Base-by-base conservation (phyloP, 345 rosid species). In the Salix suchowensis region DNA sequence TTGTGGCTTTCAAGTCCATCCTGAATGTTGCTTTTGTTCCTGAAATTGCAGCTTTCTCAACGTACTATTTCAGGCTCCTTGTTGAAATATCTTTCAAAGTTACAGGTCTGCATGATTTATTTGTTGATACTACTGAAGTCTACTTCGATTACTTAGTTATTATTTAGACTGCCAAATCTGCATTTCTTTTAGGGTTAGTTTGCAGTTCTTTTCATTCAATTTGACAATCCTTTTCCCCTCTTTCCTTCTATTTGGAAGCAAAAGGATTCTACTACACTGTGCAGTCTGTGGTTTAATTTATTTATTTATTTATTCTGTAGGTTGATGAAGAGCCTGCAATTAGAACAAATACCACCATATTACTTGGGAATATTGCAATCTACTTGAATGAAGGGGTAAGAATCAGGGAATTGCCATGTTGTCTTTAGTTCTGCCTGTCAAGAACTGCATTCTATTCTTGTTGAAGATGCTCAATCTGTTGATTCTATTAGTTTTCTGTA, bases 301-400 rank as follows among this genome's bases (percentile, higher is more conserved):
- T 64, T 81, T 72, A 71, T 64, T 81, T 72, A 39, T 81, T 36
- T 72, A 79, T 81, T 42, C 46, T 67, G 71, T 82, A 96, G 99
- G 97, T 94, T 84, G 99, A 96, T 85, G 99, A 96, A 85, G 99
- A 96, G 82, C 90, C 99, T 71, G 98, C 98, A 65, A 96, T 96
- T 74, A 90, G 97, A 88, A 92, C 99, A 74, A 96, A 94, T 84
- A 94, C 98, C 79, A 96, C 99, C 75, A 96, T 96, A 81, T 88
- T 96, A 79, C 98, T 96, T 1, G 99, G 99, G 67, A 96, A 96
- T 82, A 96, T 96, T 78, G 97, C 97, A 24, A 91, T 86, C 89
- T 71, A 86, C 84, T 84, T 96, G 65, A 94, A 92, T 83, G 98
- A 96, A 82, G 98, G 97, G 91, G 99, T 96, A 72, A 87, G 85